Evolutionary conservation across 352 stramenopile species (phyloP), one percentile per base, ranked within the genome.

Genomic region (Globisporangium parvum): DNA sequence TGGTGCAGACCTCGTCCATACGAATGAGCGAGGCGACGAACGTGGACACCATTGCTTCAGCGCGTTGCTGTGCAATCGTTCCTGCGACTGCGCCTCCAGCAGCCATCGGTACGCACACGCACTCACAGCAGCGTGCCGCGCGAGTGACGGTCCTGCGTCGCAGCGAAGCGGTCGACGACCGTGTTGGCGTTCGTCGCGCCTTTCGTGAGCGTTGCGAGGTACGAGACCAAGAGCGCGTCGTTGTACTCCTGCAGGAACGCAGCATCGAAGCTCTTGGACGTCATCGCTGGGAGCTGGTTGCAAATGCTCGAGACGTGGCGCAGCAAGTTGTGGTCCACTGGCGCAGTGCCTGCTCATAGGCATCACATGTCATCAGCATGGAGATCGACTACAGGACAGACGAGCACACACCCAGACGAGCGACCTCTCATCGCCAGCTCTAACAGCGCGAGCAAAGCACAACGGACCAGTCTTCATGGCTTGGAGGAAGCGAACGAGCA

Each of bases 241-340:
- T 94, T 91, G 66, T 87, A 91, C 62, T 94, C 84, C 63, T 87
- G 76, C 23, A 81, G 63, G 51, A 93, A 95, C 23, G 77, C 69
- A 28, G 69, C 53, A 47, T 91, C 78, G 54, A 95, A 95, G 20
- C 73, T 70, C 55, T 88, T 66, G 18, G 80, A 86, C 21, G 82
- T 73, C 64, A 93, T 85, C 18, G 77, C 78, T 18, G 86, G 86
- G 14, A 95, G 69, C 51, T 93, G 77, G 59, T 94, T 89, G 62
- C 81, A 93, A 35, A 92, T 81, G 45, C 80, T 92, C 57, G 84
- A 91, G 53, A 95, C 87, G 53, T 95, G 84, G 35, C 84, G 86
- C 18, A 94, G 65, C 41, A 95, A 51, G 28, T 80, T 86, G 54
- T 92, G 76, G 52, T 95, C 77, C n/a, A 87, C 63, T 17, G 80